A percentile compares a stretch with the other conserved stretches of the same genome.
Evolutionary conservation across 2,329 filamentous ascomycete species (phyloP).

Genomic region (Bisporella sp.): DNA sequence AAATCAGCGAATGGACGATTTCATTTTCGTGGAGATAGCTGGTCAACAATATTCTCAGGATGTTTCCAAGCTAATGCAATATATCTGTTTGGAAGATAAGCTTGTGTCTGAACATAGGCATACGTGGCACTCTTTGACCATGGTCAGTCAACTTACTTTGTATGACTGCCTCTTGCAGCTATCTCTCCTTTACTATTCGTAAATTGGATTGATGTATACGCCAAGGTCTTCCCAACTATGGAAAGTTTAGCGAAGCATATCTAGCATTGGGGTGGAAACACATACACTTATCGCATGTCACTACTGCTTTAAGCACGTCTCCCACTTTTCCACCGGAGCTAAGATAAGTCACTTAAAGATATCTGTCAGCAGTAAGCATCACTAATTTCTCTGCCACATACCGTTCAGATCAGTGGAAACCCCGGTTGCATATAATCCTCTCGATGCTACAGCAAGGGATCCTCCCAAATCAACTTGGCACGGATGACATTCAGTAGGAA

Average conservation of each 20-base stretch:
- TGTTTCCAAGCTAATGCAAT: slow-evolving; percentile 29
- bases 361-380: not conserved
- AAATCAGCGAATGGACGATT: not conserved
- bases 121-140: not conserved
- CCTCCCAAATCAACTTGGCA: slow-evolving; percentile 52
- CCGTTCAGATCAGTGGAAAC: slow-evolving; percentile 61
- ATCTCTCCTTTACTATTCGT: slow-evolving; percentile 51
- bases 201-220: slow-evolving; percentile 54
- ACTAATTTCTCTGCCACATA: slow-evolving; percentile 20
- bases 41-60: slow-evolving; percentile 27
- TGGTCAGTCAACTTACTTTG: slow-evolving; percentile 42
- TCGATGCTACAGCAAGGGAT: slow-evolving; percentile 58
- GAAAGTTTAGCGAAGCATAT: not conserved
- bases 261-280: not conserved
- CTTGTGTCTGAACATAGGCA: not conserved
- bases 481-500: slow-evolving; percentile 1
- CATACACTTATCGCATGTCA: slow-evolving; percentile 55
- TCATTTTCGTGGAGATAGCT: slow-evolving; percentile 21
- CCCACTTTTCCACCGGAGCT: slow-evolving; percentile 50
- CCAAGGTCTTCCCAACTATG: slow-evolving; percentile 55
- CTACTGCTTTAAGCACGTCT: slow-evolving; percentile 47
- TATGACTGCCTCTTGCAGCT: slow-evolving; percentile 57
- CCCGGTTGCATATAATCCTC: slow-evolving; percentile 54
- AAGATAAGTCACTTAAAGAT: slow-evolving; percentile 51
- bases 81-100: slow-evolving; percentile 20